Evolutionary conservation across 305 asterid genomes (phyloP).

Genomic region (Caryopteris hybrid): DNA sequence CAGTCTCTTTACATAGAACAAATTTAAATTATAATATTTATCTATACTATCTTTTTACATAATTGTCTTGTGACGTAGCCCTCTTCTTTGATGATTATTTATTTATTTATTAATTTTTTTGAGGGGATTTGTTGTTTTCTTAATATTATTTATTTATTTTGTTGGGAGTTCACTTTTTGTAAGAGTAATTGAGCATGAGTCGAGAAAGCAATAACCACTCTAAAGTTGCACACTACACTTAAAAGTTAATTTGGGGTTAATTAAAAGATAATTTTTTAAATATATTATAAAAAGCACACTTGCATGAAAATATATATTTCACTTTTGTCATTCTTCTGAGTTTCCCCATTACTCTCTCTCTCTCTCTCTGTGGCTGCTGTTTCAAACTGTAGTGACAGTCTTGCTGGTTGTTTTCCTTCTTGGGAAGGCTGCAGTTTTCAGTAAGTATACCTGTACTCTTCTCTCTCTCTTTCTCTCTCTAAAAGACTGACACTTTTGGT

Average conservation of each 20-base stretch:
- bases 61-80: too few relatives aligned
- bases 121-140: too few relatives aligned
- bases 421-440: background rate
- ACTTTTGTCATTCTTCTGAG: background rate
- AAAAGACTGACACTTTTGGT: background rate
- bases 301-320: background rate
- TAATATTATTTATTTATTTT: too few relatives aligned
- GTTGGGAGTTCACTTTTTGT: too few relatives aligned
- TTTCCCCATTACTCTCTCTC: conserved; percentile 3
- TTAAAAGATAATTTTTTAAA: background rate
- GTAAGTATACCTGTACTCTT: background rate
- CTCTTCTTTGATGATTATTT: too few relatives aligned
- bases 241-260: too few relatives aligned
- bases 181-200: too few relatives aligned
- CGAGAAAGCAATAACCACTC: too few relatives aligned
- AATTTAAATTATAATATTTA: too few relatives aligned
- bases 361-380: conserved; percentile 12
- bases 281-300: background rate
- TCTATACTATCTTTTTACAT: too few relatives aligned
- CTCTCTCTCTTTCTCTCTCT: background rate
- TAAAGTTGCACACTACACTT: background rate
- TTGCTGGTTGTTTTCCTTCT: conserved; percentile 3
- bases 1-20: too few relatives aligned
- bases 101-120: too few relatives aligned
- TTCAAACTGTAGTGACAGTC: conserved; percentile 14